Percentiles rank a stretch among this genome's conserved stretches.
phyloP scores from a whole-genome alignment of 108 stramenopile genomes.

The Pelagomonas calceolata region DNA sequence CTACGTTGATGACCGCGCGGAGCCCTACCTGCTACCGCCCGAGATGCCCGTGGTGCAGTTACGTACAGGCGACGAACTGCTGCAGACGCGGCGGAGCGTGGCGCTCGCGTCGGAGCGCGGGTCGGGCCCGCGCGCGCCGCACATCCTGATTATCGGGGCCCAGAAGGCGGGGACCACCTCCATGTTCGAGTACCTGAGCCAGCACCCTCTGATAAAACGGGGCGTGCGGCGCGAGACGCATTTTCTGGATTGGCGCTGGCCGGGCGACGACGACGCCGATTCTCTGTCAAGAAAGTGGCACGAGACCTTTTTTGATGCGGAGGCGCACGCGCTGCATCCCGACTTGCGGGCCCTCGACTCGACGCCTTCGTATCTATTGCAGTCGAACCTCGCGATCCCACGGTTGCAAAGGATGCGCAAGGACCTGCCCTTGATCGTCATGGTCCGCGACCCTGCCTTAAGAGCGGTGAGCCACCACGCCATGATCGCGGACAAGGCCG shows the following conservation, averaged over 20 bases:
- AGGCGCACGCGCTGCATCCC: slow-evolving; percentile 52
- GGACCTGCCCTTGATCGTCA: slow-evolving; percentile 64
- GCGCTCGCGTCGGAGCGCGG: slow-evolving; percentile 55
- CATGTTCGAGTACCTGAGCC: slow-evolving; percentile 79
- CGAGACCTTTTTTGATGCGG: slow-evolving; percentile 57
- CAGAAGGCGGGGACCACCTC: slow-evolving; percentile 92
- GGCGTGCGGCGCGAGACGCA: slow-evolving; percentile 87
- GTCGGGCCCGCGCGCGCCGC: slow-evolving; percentile 43
- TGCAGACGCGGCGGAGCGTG: slow-evolving; percentile 83
- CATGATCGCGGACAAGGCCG: slow-evolving; percentile 74
- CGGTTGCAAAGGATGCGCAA: slow-evolving; percentile 42
- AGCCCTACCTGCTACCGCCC: slow-evolving; percentile 6
- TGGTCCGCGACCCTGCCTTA: slow-evolving; percentile 81
- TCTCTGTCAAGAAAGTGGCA: slow-evolving; percentile 37
- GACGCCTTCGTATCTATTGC: slow-evolving; percentile 82
- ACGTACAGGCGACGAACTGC: slow-evolving; percentile 57
- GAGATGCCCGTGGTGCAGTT: slow-evolving; percentile 38
- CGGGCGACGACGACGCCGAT: slow-evolving; percentile 31
- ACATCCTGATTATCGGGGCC: slow-evolving; percentile 71
- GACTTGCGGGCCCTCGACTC: slow-evolving; percentile 80
- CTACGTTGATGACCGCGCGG: slow-evolving; percentile 58
- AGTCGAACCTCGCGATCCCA: slow-evolving; percentile 77
- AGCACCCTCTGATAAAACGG: slow-evolving; percentile 71
- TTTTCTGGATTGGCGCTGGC: slow-evolving; percentile 91
- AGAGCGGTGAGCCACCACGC: slow-evolving; percentile 82